Base-by-base conservation (phyloP, 352 stramenopile species). In the Globisporangium rhizosaccharum region DNA sequence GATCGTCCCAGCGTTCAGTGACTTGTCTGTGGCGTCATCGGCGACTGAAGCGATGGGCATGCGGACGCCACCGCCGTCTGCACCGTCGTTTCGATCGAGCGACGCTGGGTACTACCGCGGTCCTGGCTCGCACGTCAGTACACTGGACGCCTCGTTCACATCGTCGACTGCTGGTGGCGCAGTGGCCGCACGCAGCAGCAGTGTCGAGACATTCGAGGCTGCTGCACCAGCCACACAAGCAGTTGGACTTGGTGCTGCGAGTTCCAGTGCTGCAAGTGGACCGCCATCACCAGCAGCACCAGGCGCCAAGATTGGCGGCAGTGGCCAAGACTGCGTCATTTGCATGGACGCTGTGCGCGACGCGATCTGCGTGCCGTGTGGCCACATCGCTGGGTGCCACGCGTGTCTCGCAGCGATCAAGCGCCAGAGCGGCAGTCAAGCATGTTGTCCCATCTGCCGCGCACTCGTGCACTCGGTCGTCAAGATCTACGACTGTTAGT, bases 281-380 rank as follows among this genome's bases (percentile, higher is more conserved):
- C 18, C 15, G 28, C 30, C 11, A 61, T 36, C 15, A n/a, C 14
- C 18, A 28, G 37, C 3, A 26, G 28, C 23, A 33, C 20, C 18
- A 36, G 18, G 26, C 25, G 11, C 42, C 17, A 62, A 54, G 18
- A 18, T 26, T 14, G 42, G 42, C 1, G 33, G 36, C 26, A 39
- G 25, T 6, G 36, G n/a, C 10, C 26, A 46, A n/a, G 63, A 74
- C 51, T 87, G 75, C 48, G 61, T 69, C 15, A 72, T 87, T 53
- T 87, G 75, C 62, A 75, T 75, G 57, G 67, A 76, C 33, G 62
- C 64, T 12, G 37, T 57, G 49, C 66, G 77, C 7, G 70, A 83
- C 53, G 75, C 77, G 36, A 70, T 84, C 17, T 83, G 75, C 53
- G 66, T 79, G 15, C 77, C 75, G 25, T 87, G 75, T 26, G 77